Evolutionary conservation across 2,329 filamentous ascomycete genomes (phyloP).

Genomic region (Bertia moriformis): DNA sequence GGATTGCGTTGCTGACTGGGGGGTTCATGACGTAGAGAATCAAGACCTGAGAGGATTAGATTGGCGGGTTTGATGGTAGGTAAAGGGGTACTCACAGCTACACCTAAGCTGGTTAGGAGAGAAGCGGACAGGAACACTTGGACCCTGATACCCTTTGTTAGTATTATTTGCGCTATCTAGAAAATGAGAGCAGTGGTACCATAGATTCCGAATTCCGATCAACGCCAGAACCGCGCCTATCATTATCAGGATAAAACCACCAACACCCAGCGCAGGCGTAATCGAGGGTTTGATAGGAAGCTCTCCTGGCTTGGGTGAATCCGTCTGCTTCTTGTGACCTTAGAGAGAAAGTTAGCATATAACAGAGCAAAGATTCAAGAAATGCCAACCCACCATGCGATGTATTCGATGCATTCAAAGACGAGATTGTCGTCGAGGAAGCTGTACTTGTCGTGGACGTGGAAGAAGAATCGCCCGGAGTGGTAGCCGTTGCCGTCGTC

Average conservation of each 20-base stretch:
- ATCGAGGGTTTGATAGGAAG: constrained; percentile 62
- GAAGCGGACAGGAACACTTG: constrained; percentile 70
- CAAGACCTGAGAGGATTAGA: constrained; percentile 32
- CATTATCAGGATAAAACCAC: constrained; percentile 61
- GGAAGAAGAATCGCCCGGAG: too few relatives aligned
- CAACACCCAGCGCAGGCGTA: constrained; percentile 69
- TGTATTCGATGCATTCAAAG: too few relatives aligned
- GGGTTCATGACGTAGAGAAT: constrained; percentile 79
- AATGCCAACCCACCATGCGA: too few relatives aligned
- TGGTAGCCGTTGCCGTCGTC: too few relatives aligned
- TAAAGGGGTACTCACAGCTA: constrained; percentile 30
- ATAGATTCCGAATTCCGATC: constrained; percentile 69
- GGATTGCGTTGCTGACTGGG: constrained; percentile 59
- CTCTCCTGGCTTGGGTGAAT: constrained; percentile 15
- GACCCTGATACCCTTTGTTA: constrained; percentile 19
- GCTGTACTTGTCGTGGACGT: too few relatives aligned
- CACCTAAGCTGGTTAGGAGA: constrained; percentile 57
- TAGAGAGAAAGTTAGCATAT: too few relatives aligned
- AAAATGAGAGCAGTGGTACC: constrained; percentile 17
- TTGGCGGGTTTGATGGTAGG: too few relatives aligned
- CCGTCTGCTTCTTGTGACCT: neutral
- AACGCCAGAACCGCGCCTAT: constrained; percentile 59
- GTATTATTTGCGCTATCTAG: constrained; percentile 10
- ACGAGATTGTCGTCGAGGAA: too few relatives aligned
- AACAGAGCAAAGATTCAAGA: too few relatives aligned